Evolutionary conservation across 1,284 basidiomycete genomes (phyloP).

Genomic region (Amylostereum areolatum): DNA sequence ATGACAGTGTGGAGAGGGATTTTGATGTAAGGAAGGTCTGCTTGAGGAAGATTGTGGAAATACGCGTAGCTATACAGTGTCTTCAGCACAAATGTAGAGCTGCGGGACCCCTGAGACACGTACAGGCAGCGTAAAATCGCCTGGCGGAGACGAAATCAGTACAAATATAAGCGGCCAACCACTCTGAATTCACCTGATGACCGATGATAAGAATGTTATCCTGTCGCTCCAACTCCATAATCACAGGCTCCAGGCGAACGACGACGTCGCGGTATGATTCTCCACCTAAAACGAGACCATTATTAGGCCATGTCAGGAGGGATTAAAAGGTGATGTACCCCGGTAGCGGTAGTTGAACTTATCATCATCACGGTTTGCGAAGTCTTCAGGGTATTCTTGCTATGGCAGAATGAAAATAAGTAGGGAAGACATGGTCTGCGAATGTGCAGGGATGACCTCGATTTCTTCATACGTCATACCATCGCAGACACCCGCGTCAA

Average conservation of each 20-base stretch:
- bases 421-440: neutral
- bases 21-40: conserved; percentile 96
- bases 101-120: conserved; percentile 21
- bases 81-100: neutral
- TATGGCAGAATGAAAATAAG: conserved; percentile 23
- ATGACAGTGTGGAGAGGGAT: conserved; percentile 96
- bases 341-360: conserved; percentile 99
- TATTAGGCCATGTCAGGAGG: neutral
- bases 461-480: conserved; percentile 99
- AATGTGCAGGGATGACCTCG: conserved; percentile 48
- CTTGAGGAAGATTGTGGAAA: conserved; percentile 90
- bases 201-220: conserved; percentile 97
- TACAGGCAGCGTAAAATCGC: conserved; percentile 88
- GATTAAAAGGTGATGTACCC: conserved; percentile 36
- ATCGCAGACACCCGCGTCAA: conserved; percentile 98
- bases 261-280: conserved; percentile 96
- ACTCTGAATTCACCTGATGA: conserved; percentile 35
- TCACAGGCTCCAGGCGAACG: conserved; percentile 94
- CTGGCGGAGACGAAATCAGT: conserved; percentile 26
- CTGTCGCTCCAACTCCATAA: conserved; percentile 98
- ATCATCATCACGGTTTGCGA: conserved; percentile 97
- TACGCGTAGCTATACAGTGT: conserved; percentile 73
- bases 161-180: neutral
- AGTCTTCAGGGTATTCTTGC: conserved; percentile 96
- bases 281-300: conserved; percentile 43